These are phyloP conservation scores for Cinchona pubescens DNA, from an alignment of 257 asterid genomes.

Conservation along the genomic window DNA sequence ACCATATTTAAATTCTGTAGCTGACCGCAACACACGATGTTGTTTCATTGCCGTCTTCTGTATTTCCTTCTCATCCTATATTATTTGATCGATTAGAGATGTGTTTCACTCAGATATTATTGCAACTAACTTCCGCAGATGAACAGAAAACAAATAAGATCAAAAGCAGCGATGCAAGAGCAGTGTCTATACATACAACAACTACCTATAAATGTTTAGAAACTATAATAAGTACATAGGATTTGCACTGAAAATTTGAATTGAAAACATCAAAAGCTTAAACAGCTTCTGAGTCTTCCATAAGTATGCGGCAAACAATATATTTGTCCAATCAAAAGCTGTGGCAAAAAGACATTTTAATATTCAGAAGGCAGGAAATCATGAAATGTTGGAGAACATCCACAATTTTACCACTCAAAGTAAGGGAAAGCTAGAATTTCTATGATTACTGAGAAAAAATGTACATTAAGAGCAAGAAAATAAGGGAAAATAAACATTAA, in stretches of 20 bases:
- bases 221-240: neutral
- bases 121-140: neutral
- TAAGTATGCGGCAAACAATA: too few relatives aligned
- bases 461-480: too few relatives aligned
- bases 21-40: conserved; percentile 70
- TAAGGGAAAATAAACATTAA: too few relatives aligned
- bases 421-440: too few relatives aligned
- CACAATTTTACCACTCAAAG: too few relatives aligned
- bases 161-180: neutral
- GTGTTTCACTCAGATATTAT: neutral
- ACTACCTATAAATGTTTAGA: too few relatives aligned
- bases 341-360: too few relatives aligned
- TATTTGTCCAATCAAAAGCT: too few relatives aligned
- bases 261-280: neutral
- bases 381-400: too few relatives aligned
- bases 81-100: conserved; percentile 10
- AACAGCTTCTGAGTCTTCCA: neutral
- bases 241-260: neutral
- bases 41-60: conserved; percentile 76
- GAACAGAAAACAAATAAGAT: neutral
- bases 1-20: conserved; percentile 88
- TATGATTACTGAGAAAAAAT: too few relatives aligned
- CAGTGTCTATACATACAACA: neutral
- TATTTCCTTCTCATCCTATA: conserved; percentile 90
- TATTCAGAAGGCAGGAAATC: too few relatives aligned